Base-by-base conservation (phyloP, 257 asterid genomes). In the Perilla frutescens region DNA sequence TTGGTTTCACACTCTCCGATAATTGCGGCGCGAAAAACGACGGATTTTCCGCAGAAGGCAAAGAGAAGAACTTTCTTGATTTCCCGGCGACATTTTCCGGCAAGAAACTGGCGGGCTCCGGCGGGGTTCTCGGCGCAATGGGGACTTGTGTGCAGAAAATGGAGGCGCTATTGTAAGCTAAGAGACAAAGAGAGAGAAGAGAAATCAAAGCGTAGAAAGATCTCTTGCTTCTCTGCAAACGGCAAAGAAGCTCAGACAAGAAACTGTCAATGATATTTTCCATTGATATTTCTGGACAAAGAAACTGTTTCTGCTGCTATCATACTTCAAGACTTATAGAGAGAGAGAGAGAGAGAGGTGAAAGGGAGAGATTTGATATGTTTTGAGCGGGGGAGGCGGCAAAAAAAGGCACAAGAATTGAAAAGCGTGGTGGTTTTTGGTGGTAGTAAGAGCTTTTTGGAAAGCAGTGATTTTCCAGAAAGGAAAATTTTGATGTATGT, bases 121-220 rank as follows among this genome's bases (percentile, higher is more conserved):
- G 88, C 34, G 87, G 55, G 40, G 44, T 57, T 20, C 65, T 77
- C 0, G 80, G 81, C 48, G 86, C 80, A 50, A 88, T 70, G 0
- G 96, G 94, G 73, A 93, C 72, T 0, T 75, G 86, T 5, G 89
- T 66, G 32, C 75, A 81, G 87, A 90, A 91, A 20, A 90, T 76
- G 68, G 84, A 62, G 66, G 86, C 86, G 71, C 86, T 77, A 66
- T 89, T 91, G 51, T 86, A 88, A 70, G 90, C 91, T 72, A 94
- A 47, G 10, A 94, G 89, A 64, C 82, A 82, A 15, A 94, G 77
- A 41, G 84, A 75, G 49, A 83, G 34, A 14, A 87, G 75, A 40
- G 92, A 87, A 34, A 83, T 14, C 76, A 91, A 59, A 60, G 90
- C 93, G 75, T 51, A 88, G 62, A 88, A 66, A 15, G 96, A 85